Percentiles rank a stretch among this genome's conserved stretches.
Evolutionary conservation across 257 asterid genomes (phyloP).

Genomic region (Solanum peruvianum): DNA sequence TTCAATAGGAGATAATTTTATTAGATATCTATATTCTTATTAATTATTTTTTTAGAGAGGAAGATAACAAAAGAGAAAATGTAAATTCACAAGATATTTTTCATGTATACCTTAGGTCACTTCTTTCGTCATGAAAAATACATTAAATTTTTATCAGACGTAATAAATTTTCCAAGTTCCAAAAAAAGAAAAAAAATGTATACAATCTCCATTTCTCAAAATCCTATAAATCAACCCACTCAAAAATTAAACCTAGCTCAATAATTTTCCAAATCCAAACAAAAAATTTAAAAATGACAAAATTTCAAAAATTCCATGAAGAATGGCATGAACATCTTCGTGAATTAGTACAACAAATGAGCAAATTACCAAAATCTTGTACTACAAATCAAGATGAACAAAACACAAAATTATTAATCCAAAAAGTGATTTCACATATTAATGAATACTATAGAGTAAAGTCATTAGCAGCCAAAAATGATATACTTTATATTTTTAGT

Average conservation of each 20-base stretch:
- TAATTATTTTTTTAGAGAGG: neutral
- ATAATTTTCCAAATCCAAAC: neutral
- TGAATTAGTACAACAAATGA: constrained; percentile 27
- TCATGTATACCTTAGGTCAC: neutral
- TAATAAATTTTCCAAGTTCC: neutral
- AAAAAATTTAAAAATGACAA: neutral
- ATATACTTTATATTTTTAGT: neutral
- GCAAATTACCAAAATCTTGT: constrained; percentile 11
- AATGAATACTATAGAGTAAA: constrained; percentile 42
- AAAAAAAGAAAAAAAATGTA: neutral
- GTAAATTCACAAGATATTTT: neutral
- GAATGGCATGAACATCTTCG: constrained; percentile 47
- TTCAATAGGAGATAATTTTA: no score
- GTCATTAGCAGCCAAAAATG: constrained; percentile 8
- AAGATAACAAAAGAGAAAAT: no score
- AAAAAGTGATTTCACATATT: constrained; percentile 33
- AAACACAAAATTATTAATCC: constrained; percentile 27
- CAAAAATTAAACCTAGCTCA: neutral
- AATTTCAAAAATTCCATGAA: constrained; percentile 34
- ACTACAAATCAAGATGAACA: constrained; percentile 22
- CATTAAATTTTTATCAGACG: neutral
- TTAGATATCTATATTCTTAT: no score
- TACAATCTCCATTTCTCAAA: neutral
- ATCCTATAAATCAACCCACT: neutral
- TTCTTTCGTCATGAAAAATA: neutral